Base-by-base conservation (phyloP, 192 early-diverging fungal species). In the Linnemannia exigua region DNA sequence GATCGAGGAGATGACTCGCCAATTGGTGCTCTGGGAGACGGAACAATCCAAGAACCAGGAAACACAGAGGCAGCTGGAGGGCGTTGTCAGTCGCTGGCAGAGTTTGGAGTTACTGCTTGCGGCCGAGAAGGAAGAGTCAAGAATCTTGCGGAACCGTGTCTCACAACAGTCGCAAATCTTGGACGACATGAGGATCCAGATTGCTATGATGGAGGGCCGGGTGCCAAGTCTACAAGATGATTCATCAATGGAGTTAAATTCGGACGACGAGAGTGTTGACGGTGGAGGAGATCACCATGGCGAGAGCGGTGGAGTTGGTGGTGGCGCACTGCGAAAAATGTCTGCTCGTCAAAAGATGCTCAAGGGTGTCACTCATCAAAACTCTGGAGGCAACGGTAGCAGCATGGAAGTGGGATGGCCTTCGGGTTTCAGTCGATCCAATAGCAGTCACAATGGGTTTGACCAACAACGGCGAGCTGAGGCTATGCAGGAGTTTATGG, bases 1-100 rank as follows among this genome's bases (percentile, higher is more conserved):
- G 33, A 88, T 91, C 22, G 58, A 90, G 61, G 89, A 90, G 63
- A 77, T 92, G 73, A 90, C 92, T 0, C 86, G 89, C 5, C 88
- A 91, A 58, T 74, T 92, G 66, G 52, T 91, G 5, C 77, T 90
- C 5, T 92, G 90, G 90, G 88, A 88, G 50, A 41, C 69, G 6
- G 83, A 88, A 35, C 73, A 81, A 0, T 68, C 69, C 20, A 88
- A 90, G 54, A 77, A 81, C n/a, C 51, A 87, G 48, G 89, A 90
- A 38, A 82, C 88, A 51, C 89, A 92, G 38, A 54, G 70, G 20
- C 87, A 89, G 31, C 76, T 91, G 68, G 90, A 91, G 47, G 51
- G 67, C 0, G 46, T 91, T 2, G 71, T 89, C 20, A 79, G 85
- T 11, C 88, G 86, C 12, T 87, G 81, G 80, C 80, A 89, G 66